These are phyloP conservation scores for Candida arabinofermentans DNA, from an alignment of 805 yeast genomes.

Conservation along the genomic window DNA sequence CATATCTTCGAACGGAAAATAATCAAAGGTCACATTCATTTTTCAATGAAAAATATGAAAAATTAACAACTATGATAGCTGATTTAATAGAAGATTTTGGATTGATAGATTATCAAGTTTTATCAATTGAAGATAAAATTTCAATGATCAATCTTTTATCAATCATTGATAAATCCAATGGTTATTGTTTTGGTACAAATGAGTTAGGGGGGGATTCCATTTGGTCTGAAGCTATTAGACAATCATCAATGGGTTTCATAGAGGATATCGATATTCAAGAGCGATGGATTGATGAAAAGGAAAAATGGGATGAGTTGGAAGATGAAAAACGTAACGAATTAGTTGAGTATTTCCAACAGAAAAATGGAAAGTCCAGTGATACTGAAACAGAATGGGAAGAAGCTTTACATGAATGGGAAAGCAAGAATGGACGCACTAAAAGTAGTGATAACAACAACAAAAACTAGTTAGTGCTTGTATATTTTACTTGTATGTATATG, in stretches of 20 bases:
- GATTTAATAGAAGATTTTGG: slow-evolving; percentile 86
- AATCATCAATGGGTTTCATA: slow-evolving; percentile 50
- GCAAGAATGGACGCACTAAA: slow-evolving; percentile 10
- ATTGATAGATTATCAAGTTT: slow-evolving; percentile 81
- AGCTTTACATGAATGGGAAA: slow-evolving; percentile 59
- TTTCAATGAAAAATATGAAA: slow-evolving; percentile 39
- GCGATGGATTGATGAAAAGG: slow-evolving; percentile 89
- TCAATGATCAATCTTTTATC: slow-evolving; percentile 83
- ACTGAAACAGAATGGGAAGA: slow-evolving; percentile 72
- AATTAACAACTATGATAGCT: slow-evolving; percentile 70
- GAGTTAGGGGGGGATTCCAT: slow-evolving; percentile 96
- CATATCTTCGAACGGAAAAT: slow-evolving; percentile 68
- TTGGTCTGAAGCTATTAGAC: slow-evolving; percentile 95
- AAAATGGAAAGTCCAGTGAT: slow-evolving; percentile 38
- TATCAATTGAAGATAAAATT: slow-evolving; percentile 86
- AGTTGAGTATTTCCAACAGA: slow-evolving; percentile 26
- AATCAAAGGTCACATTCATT: slow-evolving; percentile 61
- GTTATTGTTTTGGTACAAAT: slow-evolving; percentile 87
- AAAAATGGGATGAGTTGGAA: slow-evolving; percentile 64
- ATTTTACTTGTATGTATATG: too few species aligned
- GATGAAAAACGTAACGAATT: slow-evolving; percentile 41
- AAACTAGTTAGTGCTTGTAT: too few species aligned
- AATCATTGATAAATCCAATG: slow-evolving; percentile 85
- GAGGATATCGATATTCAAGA: slow-evolving; percentile 79
- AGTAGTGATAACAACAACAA: neutral